A percentile compares a stretch with the other conserved stretches of the same genome.
phyloP scores from a whole-genome alignment of 306 rosid species.

The Cucumis cinereus region DNA sequence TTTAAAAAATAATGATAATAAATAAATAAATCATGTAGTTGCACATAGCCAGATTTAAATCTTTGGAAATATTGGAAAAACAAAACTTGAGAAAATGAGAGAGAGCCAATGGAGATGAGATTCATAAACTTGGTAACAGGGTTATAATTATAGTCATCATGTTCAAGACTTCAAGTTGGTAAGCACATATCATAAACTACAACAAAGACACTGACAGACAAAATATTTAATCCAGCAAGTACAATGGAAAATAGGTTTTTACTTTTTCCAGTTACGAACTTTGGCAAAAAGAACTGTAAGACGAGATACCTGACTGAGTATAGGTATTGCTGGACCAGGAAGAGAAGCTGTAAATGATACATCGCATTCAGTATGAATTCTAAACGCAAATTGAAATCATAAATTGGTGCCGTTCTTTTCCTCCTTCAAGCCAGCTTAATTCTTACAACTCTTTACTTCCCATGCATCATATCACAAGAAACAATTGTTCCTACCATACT shows the following conservation, averaged over 20 bases:
- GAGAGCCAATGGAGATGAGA: background rate
- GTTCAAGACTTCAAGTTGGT: background rate
- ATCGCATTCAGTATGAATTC: slow-evolving; percentile 31
- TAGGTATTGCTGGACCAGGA: slow-evolving; percentile 94
- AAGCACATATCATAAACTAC: background rate
- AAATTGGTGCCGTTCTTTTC: background rate
- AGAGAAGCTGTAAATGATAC: slow-evolving; percentile 72
- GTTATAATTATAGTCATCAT: background rate
- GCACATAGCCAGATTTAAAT: background rate
- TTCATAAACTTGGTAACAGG: background rate
- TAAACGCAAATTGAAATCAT: background rate
- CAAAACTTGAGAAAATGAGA: background rate
- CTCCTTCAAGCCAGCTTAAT: background rate
- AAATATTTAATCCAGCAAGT: background rate
- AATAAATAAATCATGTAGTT: background rate
- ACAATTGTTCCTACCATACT: background rate
- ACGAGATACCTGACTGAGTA: slow-evolving; percentile 67
- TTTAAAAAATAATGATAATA: too few relatives aligned
- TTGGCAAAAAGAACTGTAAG: background rate
- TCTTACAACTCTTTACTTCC: background rate
- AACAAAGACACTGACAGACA: background rate
- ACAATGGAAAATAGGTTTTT: background rate
- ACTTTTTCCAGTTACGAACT: background rate
- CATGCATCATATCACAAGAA: background rate
- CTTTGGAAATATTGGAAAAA: background rate